Evolutionary conservation across 331 rosid genomes (phyloP), one percentile per base, ranked within the genome.

Genomic region (Telfairia occidentalis): DNA sequence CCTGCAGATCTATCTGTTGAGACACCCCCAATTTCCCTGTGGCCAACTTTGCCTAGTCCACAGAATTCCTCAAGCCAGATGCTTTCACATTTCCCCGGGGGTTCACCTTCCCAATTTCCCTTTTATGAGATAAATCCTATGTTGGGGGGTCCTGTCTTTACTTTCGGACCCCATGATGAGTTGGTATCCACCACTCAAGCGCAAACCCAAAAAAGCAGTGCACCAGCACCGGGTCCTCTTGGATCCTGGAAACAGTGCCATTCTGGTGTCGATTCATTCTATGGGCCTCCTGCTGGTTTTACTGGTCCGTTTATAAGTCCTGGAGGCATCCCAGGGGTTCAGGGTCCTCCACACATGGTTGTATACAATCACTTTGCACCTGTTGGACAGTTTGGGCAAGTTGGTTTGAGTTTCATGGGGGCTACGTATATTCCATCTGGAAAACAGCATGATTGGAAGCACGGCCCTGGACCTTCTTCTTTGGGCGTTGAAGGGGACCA

Each of bases 401-500:
- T 91, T 63, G 98, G 98, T 35, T 80, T 93, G 89, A 91, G 98
- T 85, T 93, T 93, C 92, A 91, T 93, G 98, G 98, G 98, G 28
- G 61, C 98, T 54, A 83, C 97, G 5, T 94, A 94, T 82, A 94
- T 94, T 53, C 96, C 98, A 28, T 89, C 97, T 35, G 97, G 96
- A 77, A 94, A 94, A 86, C 98, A 88, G 79, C 96, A 96, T 66
- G 98, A 93, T 78, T 93, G 98, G 98, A 93, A 93, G 86, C 98
- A 93, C 84, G 80, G 83, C 71, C 86, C 97, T 42, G 75, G 81
- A 35, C 84, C 97, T 52, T 88, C 98, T 61, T 78, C 92, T 19
- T 34, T 83, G 73, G 89, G 81, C 45, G 78, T 84, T 76, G 98
- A 90, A 63, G 97, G 90, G 61, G 92, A 94, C 65, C 83, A 87